A percentile compares a stretch with the other conserved stretches of the same genome.
Conservation (phyloP, 2,329 filamentous ascomycete genomes). For the Penicillium sp. region DNA sequence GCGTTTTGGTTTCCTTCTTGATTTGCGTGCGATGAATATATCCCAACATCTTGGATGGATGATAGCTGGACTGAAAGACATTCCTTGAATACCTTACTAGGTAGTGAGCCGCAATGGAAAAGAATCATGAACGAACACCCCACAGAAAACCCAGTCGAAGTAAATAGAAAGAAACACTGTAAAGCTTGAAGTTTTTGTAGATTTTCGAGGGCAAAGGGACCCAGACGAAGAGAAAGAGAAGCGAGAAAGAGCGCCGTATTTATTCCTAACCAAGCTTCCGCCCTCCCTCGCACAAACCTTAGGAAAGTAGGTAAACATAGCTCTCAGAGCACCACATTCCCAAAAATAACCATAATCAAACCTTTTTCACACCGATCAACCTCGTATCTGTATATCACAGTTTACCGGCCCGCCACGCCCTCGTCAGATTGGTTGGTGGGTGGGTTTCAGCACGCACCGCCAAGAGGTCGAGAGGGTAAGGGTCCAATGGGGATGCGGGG, state of each 20-base stretch:
- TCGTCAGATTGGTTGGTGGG: constrained; percentile 12
- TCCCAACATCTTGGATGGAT: not conserved
- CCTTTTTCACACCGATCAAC: not conserved
- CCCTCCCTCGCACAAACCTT: not conserved
- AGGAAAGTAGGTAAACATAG: not conserved
- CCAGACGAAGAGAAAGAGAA: not conserved
- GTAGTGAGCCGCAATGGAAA: not conserved
- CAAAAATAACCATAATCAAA: not conserved
- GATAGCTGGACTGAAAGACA: not conserved
- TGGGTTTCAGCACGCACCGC: constrained; percentile 21
- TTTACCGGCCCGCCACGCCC: not conserved
- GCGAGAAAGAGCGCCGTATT: not conserved
- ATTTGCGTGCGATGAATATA: not conserved
- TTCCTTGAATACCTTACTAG: not conserved
- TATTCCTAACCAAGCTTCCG: not conserved
- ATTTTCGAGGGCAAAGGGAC: not conserved
- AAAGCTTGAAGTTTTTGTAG: accelerated
- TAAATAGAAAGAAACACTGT: no score
- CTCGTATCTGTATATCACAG: not conserved
- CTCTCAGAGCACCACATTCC: not conserved
- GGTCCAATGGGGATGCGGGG: constrained; percentile 1
- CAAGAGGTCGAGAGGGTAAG: constrained; percentile 10
- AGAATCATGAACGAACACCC: not conserved
- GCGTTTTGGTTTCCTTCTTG: not conserved
- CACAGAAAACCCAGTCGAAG: no score